Evolutionary conservation across 176 grass and related monocot genomes (phyloP), one percentile per base, ranked within the genome.

Genomic region (Oryza rufipogon): DNA sequence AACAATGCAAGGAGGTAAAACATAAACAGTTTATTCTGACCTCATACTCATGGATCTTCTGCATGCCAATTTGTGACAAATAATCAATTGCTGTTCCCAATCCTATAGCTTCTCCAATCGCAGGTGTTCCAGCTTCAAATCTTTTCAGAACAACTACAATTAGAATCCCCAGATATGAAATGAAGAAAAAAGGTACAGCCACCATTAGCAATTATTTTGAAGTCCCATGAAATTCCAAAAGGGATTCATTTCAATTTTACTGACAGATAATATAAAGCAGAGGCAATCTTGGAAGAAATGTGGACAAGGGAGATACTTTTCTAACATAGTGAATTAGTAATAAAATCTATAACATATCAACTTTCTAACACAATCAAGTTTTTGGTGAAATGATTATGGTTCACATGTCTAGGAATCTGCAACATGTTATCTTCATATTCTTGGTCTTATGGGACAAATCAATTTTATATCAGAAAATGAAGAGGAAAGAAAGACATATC

Each of bases 91-190:
- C 93, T 54, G 89, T 89, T 47, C 91, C 96, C 70, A 98, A 70
- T 74, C 91, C 93, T 83, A 98, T 86, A 70, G 91, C 96, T 92
- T 95, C 96, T 46, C 85, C 93, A 75, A 98, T 98, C 72, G 93
- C 91, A 76, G 93, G 93, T 83, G 96, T 95, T 87, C 91, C 96
- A 88, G 96, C 96, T 63, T 98, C 96, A 83, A 98, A 95, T 87
- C 89, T 98, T 84, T 83, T 76, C 34, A 84, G 46, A 44, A 69
- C 9, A 7, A 84, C 13, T 75, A 36, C 11, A 67, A 34, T 52
- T 75, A 75, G 54, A 73, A 75, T 75, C 56, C 26, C 41, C 11
- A 51, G 15, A 82, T 22, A 63, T 1, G 3, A 63, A 63, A 63
- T 63, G 14, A 33, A 1, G 4, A 74, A 74, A 30, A 52, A 16